phyloP scores from a whole-genome alignment of 2,329 filamentous ascomycete genomes.

The Trematosphaeria pertusa region DNA sequence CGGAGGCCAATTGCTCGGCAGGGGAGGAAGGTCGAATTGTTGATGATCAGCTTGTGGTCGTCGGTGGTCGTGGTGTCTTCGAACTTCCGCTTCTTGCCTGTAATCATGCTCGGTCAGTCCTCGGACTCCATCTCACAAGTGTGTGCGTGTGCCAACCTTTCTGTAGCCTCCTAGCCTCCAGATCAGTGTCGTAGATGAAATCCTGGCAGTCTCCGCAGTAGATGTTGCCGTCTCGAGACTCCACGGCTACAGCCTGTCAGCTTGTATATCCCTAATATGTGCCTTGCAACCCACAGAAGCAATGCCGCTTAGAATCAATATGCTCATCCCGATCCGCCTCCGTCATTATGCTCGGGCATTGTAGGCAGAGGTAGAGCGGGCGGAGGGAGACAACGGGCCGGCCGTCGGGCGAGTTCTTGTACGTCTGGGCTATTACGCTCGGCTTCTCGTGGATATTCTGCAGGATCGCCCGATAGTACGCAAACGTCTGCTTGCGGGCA shows the following conservation, averaged over 20 bases:
- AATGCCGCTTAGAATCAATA: conserved; percentile 72
- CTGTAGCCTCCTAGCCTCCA: conserved; percentile 76
- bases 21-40: conserved; percentile 79
- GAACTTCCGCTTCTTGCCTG: conserved; percentile 74
- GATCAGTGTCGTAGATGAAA: conserved; percentile 80
- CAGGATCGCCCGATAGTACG: conserved; percentile 75
- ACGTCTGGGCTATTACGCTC: conserved; percentile 70
- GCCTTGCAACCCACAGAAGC: conserved; percentile 67
- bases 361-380: conserved; percentile 66
- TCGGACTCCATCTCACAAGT: neutral
- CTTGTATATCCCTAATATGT: conserved; percentile 7
- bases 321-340: conserved; percentile 72
- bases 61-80: conserved; percentile 70
- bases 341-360: conserved; percentile 71
- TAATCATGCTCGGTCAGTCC: conserved; percentile 31
- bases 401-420: conserved; percentile 59
- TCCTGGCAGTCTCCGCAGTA: conserved; percentile 86
- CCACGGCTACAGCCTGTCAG: conserved; percentile 67
- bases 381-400: conserved; percentile 60
- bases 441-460: conserved; percentile 73
- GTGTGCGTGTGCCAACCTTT: conserved; percentile 61
- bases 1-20: conserved; percentile 88
- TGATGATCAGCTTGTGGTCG: conserved; percentile 76
- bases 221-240: conserved; percentile 75
- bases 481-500: conserved; percentile 71